phyloP scores from a whole-genome alignment of 768 basidiomycete genomes.

The Termitomyces sp. region DNA sequence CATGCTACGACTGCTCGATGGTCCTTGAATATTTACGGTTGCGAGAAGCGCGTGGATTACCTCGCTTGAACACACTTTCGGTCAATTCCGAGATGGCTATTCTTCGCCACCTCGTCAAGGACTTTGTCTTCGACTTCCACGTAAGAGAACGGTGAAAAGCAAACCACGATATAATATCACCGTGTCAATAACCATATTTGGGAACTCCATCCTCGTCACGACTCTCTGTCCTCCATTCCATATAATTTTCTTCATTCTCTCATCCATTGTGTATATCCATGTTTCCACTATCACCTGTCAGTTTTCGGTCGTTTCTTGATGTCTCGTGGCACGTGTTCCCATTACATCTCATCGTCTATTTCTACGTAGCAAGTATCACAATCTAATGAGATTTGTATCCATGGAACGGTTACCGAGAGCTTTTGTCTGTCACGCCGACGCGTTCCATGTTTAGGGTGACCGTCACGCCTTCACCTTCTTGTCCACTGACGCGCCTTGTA shows the following conservation, averaged over 20 bases:
- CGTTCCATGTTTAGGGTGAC: slow-evolving; percentile 4
- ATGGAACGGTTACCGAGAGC: background rate
- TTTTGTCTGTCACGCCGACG: background rate
- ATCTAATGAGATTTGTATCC: too few relatives aligned
- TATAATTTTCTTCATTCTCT: background rate
- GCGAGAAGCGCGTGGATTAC: slow-evolving; percentile 9
- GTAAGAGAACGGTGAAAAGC: slow-evolving; percentile 2
- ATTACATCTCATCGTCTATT: background rate
- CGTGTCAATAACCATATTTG: background rate
- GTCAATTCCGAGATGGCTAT: slow-evolving; percentile 13
- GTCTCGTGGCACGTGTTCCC: background rate
- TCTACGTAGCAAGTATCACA: background rate
- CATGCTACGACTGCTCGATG: slow-evolving; percentile 8
- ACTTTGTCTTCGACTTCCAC: slow-evolving; percentile 3
- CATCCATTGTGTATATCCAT: background rate
- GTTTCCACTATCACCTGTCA: background rate
- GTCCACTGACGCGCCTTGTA: slow-evolving; percentile 1
- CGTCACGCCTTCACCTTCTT: slow-evolving; percentile 6
- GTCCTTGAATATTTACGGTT: slow-evolving; percentile 11
- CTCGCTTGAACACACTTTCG: slow-evolving; percentile 7
- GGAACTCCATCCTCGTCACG: background rate
- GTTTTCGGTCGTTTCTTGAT: background rate
- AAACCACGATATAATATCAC: background rate
- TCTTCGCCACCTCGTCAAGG: slow-evolving; percentile 9
- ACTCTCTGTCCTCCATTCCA: background rate